phyloP scores from a whole-genome alignment of 306 rosid genomes.

The Elaeagnus macrophylla region DNA sequence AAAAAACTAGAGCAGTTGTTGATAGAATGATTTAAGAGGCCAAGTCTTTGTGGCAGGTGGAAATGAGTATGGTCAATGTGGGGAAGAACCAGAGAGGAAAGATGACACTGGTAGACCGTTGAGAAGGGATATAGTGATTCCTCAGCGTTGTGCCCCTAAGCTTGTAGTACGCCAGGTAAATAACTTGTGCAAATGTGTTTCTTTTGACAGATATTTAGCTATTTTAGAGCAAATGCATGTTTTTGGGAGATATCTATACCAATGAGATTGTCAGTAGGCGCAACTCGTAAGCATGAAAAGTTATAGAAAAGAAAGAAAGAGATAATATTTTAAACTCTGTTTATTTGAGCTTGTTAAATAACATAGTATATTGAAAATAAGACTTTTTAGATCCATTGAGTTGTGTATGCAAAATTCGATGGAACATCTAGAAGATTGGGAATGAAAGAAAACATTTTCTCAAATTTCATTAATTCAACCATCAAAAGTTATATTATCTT shows the following conservation, averaged over 20 bases:
- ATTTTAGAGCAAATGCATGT: not conserved
- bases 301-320: too few relatives aligned
- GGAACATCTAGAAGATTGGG: too few relatives aligned
- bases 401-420: too few relatives aligned
- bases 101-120: constrained; percentile 69
- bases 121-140: constrained; percentile 86
- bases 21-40: constrained; percentile 11
- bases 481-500: too few relatives aligned
- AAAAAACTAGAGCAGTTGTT: not conserved
- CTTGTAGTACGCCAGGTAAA: constrained; percentile 80
- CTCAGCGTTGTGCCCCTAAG: constrained; percentile 94
- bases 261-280: not conserved
- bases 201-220: not conserved
- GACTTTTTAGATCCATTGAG: too few relatives aligned
- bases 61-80: constrained; percentile 97
- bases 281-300: too few relatives aligned
- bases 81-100: constrained; percentile 93
- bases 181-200: not conserved
- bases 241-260: not conserved
- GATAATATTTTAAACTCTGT: too few relatives aligned
- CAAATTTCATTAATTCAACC: too few relatives aligned
- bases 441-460: too few relatives aligned
- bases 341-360: too few relatives aligned
- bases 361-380: too few relatives aligned
- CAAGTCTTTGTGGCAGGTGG: constrained; percentile 55